phyloP scores from a whole-genome alignment of 495 filamentous ascomycete genomes.

The Aspergillus kassunensis region DNA sequence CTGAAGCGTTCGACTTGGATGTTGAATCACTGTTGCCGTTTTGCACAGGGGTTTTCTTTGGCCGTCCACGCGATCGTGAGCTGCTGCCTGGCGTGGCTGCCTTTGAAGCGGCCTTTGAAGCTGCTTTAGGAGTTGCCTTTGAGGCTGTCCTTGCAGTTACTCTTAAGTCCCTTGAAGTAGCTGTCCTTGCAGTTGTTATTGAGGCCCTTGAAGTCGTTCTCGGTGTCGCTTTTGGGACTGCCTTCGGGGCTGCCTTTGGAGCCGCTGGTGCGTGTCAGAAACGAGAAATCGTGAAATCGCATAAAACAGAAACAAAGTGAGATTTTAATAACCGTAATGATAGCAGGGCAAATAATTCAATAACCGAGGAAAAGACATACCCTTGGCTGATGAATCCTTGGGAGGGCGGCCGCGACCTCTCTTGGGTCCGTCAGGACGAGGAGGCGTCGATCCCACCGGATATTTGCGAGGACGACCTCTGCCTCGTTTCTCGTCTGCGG shows the following conservation, averaged over 20 bases:
- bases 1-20: conserved; percentile 13
- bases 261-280: background rate
- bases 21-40: conserved; percentile 9
- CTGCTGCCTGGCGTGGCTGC: conserved; percentile 20
- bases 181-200: conserved; percentile 17
- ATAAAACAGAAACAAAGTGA: background rate
- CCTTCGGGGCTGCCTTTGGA: background rate
- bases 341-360: background rate
- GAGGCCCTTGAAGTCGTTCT: conserved; percentile 10
- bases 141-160: background rate
- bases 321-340: background rate
- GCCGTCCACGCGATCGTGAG: conserved; percentile 18
- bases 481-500: conserved; percentile 33
- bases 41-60: conserved; percentile 12
- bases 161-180: conserved; percentile 13
- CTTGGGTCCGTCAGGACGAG: conserved; percentile 28
- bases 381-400: conserved; percentile 23
- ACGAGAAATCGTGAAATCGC: background rate
- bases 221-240: conserved; percentile 10
- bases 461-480: conserved; percentile 40
- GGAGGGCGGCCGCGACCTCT: conserved; percentile 40
- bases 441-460: conserved; percentile 22
- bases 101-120: conserved; percentile 19
- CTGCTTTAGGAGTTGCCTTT: background rate
- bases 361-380: background rate